A percentile compares a stretch with the other conserved stretches of the same genome.
Conservation (phyloP, 352 stramenopile species). For the Phytophthora vignae region DNA sequence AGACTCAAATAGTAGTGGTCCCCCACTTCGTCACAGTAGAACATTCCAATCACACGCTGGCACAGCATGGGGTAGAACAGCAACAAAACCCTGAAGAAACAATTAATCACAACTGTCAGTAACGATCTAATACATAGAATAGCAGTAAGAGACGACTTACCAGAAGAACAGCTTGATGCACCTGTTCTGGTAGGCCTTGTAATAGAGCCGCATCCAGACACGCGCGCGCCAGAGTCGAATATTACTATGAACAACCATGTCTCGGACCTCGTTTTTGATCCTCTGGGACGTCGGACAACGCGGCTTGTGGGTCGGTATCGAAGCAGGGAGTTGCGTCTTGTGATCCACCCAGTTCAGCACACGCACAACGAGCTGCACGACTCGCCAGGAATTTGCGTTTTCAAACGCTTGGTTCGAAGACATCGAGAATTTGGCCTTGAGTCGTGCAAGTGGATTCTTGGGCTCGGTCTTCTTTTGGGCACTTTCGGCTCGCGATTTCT, state of each 20-base stretch:
- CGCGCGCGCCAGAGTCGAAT: conserved; percentile 72
- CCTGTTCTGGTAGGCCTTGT: conserved; percentile 77
- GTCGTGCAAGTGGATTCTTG: conserved; percentile 33
- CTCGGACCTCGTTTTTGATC: conserved; percentile 57
- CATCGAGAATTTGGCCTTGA: conserved; percentile 34
- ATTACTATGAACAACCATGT: conserved; percentile 78
- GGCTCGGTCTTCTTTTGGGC: conserved; percentile 5
- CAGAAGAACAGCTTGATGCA: conserved; percentile 84
- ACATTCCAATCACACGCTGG: conserved; percentile 70
- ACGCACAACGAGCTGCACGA: conserved; percentile 24
- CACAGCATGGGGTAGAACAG: conserved; percentile 81
- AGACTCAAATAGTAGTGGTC: conserved; percentile 65
- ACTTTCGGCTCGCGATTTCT: conserved; percentile 24
- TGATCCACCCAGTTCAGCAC: conserved; percentile 30
- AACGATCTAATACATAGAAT: neutral
- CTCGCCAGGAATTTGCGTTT: conserved; percentile 15
- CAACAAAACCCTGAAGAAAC: conserved; percentile 55
- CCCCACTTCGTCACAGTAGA: conserved; percentile 81
- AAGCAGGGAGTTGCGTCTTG: conserved; percentile 53
- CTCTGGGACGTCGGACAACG: conserved; percentile 63
- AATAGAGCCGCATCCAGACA: conserved; percentile 77
- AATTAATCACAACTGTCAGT: neutral
- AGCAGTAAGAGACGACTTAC: conserved; percentile 21
- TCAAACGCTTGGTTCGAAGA: conserved; percentile 17
- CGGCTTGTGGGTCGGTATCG: conserved; percentile 49